Percentiles rank a stretch among this genome's conserved stretches.
phyloP scores from a whole-genome alignment of 2,329 filamentous ascomycete species.

The Diaporthe citri region DNA sequence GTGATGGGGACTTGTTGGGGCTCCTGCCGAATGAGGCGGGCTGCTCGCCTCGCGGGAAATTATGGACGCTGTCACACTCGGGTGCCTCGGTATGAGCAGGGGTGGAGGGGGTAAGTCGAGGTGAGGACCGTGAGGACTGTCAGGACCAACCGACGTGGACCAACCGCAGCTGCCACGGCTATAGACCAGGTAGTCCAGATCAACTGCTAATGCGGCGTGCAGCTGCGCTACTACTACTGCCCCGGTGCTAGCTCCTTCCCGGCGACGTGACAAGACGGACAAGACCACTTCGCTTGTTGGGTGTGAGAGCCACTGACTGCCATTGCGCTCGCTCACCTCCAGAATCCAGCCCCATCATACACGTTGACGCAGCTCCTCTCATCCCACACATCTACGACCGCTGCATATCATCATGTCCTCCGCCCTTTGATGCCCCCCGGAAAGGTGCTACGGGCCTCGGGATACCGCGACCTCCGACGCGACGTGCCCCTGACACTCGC shows the following conservation, averaged over 20 bases:
- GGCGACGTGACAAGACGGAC: neutral
- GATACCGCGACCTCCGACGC: conserved; percentile 28
- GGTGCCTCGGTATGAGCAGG: conserved; percentile 21
- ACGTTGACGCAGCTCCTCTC: neutral
- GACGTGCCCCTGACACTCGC: conserved; percentile 21
- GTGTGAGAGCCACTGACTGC: neutral
- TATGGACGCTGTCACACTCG: conserved; percentile 30
- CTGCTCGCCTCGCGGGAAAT: conserved; percentile 26
- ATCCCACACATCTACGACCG: neutral
- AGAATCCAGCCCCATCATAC: neutral
- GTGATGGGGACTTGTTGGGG: neutral
- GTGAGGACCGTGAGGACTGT: neutral
- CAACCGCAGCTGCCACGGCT: neutral
- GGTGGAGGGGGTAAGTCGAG: neutral
- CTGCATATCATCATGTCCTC: conserved; percentile 17
- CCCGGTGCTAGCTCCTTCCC: neutral
- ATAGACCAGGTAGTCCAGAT: conserved; percentile 3
- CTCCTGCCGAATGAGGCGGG: conserved; percentile 30
- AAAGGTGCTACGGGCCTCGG: conserved; percentile 1
- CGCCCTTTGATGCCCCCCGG: conserved; percentile 27
- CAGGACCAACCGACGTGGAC: neutral
- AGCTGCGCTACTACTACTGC: neutral
- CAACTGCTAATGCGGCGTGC: conserved; percentile 3
- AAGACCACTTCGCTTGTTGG: conserved; percentile 9
- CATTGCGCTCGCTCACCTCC: conserved; percentile 8